These are phyloP conservation scores for Dioszegia crocea DNA, from an alignment of 768 basidiomycete genomes.

Conservation along the genomic window DNA sequence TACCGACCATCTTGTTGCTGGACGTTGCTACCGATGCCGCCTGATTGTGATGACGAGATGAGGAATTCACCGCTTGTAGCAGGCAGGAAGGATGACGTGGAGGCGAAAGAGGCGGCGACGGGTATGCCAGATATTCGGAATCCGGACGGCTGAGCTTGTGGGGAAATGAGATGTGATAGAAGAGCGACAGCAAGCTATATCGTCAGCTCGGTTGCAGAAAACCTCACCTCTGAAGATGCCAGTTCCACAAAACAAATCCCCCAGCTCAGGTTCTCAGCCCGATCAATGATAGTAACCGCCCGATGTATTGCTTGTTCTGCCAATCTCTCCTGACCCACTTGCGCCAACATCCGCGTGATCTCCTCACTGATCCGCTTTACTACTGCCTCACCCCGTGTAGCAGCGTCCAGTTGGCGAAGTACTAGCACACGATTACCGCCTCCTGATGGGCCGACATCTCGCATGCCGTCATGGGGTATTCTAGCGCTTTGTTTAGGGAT, in stretches of 20 bases:
- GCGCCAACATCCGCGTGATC: conserved; percentile 55
- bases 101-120: conserved; percentile 87
- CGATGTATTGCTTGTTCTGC: conserved; percentile 83
- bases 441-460: conserved; percentile 78
- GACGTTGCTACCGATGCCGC: conserved; percentile 38
- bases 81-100: conserved; percentile 82
- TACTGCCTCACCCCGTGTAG: conserved; percentile 83
- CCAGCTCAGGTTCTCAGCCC: conserved; percentile 74
- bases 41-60: conserved; percentile 21
- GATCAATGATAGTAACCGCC: conserved; percentile 84
- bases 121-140: conserved; percentile 86
- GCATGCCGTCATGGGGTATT: conserved; percentile 73
- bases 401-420: conserved; percentile 81
- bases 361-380: conserved; percentile 76
- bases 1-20: conserved; percentile 28
- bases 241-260: conserved; percentile 95
- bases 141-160: conserved; percentile 81
- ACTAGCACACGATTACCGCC: conserved; percentile 63
- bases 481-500: conserved; percentile 6
- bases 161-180: conserved; percentile 80
- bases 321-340: conserved; percentile 53
- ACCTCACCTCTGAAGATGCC: conserved; percentile 68
- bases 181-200: conserved; percentile 80
- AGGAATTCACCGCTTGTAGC: conserved; percentile 28
- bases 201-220: conserved; percentile 3